A percentile compares a stretch with the other conserved stretches of the same genome.
These are phyloP conservation scores for Capronia americana DNA, from an alignment of 2,329 filamentous ascomycete species.

Conservation along the genomic window DNA sequence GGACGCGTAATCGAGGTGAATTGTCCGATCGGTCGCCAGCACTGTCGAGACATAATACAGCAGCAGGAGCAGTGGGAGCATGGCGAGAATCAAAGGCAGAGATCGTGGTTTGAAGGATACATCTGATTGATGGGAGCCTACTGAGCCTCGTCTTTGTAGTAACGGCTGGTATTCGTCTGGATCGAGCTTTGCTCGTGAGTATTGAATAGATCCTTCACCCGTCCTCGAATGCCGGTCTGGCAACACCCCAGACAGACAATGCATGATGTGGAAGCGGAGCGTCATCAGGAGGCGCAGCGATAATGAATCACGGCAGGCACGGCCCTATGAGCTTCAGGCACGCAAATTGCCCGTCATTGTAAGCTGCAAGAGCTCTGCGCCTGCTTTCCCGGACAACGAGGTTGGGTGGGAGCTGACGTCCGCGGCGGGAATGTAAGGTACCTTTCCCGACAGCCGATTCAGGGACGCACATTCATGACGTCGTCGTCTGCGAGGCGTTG, in stretches of 20 bases:
- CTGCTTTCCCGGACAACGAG: background rate
- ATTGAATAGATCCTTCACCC: background rate
- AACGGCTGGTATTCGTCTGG: constrained; percentile 1
- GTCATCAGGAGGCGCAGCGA: constrained; percentile 3
- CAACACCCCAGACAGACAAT: background rate
- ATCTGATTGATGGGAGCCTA: background rate
- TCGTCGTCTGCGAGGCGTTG: background rate
- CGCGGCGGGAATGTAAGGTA: background rate
- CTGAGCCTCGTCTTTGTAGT: background rate
- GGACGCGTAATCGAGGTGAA: constrained; percentile 70
- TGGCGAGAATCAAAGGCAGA: background rate
- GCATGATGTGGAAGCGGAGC: background rate
- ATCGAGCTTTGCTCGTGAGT: background rate
- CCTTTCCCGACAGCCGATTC: background rate
- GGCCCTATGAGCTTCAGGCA: background rate
- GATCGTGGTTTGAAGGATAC: background rate
- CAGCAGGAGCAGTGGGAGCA: constrained; percentile 11
- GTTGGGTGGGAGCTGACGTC: background rate
- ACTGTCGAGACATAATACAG: constrained; percentile 26
- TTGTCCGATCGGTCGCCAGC: constrained; percentile 46
- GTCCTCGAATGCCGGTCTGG: background rate
- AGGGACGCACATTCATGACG: background rate
- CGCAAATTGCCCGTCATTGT: background rate
- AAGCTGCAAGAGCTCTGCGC: background rate
- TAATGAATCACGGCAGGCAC: background rate